Evolutionary conservation across 768 basidiomycete species (phyloP), one percentile per base, ranked within the genome.

Genomic region (Filobasidium wieringae): DNA sequence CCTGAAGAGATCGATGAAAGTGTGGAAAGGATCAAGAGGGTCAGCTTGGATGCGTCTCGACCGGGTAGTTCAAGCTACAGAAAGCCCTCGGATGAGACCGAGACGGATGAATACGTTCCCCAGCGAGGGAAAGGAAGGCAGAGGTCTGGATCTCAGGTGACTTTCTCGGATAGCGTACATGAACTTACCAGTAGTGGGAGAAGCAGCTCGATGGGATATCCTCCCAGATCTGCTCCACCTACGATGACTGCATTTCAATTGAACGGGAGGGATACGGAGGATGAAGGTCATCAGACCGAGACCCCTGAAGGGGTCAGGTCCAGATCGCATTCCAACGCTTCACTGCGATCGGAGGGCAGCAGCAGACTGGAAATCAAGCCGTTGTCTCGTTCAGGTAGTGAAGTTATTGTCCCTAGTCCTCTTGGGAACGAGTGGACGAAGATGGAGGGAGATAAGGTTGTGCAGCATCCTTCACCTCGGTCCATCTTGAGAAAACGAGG

Each of bases 341-440:
- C 14, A 12, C 17, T 19, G 17, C n/a, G 41, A 31, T 45, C 27
- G 43, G n/a, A n/a, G n/a, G n/a, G n/a, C n/a, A n/a, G n/a, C n/a
- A n/a, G n/a, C n/a, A n/a, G n/a, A n/a, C n/a, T n/a, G n/a, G n/a
- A n/a, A n/a, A n/a, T n/a, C n/a, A 22, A 14, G 14, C 43, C 43
- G 15, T 47, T 47, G 24, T 47, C 43, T 19, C 17, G 43, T 2
- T 47, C 62, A 31, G 66, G 64, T 12, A 68, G 67, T 39, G 69
- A 67, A 45, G 69, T 72, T 19, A 63, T 69, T 27, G 65, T 60
- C 1, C 71, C 71, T 14, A 67, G 66, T 50, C 71, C 71, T 11
- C 50, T 72, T 17, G 68, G 67, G 12, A 67, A 68, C 26, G 69
- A 69, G 36, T 71, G 68, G 68, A 66, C 62, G 7, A 39, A 65